These are phyloP conservation scores for Rhizophagus prolifer DNA, from an alignment of 192 early-diverging fungal species.

Conservation along the genomic window DNA sequence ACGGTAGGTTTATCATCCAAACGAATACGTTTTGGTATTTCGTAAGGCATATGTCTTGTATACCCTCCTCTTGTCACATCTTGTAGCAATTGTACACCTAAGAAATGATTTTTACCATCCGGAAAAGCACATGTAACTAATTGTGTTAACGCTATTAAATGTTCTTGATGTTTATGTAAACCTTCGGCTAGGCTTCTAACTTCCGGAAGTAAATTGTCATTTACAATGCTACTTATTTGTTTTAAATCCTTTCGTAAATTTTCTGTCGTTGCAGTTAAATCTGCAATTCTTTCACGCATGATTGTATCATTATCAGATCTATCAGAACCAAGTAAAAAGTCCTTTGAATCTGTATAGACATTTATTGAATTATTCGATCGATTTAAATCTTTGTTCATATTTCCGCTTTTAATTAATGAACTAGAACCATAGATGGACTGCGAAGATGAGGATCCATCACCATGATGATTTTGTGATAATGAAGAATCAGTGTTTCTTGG, in stretches of 20 bases:
- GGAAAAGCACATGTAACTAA: conserved; percentile 6
- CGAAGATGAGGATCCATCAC: background rate
- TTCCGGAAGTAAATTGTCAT: conserved; percentile 23
- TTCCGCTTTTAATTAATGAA: background rate
- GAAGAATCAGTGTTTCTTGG: background rate
- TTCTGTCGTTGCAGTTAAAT: conserved; percentile 2
- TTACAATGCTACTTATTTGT: conserved; percentile 21
- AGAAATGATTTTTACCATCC: background rate
- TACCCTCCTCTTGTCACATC: background rate
- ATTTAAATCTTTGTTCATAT: background rate
- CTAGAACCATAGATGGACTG: background rate
- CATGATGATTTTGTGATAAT: conserved; percentile 10
- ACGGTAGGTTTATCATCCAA: conserved; percentile 3
- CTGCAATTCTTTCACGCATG: conserved; percentile 14
- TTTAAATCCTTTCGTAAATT: conserved; percentile 28
- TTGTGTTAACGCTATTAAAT: conserved; percentile 21
- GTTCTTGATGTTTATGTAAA: conserved; percentile 16
- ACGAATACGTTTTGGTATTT: conserved; percentile 19
- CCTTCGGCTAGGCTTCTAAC: conserved; percentile 11
- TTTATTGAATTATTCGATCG: background rate
- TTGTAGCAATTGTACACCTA: conserved; percentile 12
- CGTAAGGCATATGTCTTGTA: background rate
- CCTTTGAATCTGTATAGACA: conserved; percentile 6
- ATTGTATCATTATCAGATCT: background rate
- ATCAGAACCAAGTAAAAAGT: conserved; percentile 1